phyloP scores from a whole-genome alignment of 1,284 basidiomycete species.

The Anthracocystis setariae region DNA sequence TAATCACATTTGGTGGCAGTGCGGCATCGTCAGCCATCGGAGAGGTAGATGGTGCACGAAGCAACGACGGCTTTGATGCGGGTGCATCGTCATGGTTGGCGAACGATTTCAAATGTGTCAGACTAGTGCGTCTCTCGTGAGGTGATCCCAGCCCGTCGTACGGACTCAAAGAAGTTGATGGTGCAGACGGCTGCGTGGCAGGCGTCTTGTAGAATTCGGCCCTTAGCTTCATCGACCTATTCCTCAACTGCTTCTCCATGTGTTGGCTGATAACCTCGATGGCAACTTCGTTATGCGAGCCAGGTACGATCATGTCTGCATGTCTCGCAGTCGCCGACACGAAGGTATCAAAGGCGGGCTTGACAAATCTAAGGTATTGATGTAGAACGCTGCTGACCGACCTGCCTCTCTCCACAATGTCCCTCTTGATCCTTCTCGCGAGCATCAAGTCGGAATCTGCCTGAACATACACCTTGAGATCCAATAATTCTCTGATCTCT shows the following conservation, averaged over 20 bases:
- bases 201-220: slow-evolving; percentile 54
- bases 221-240: slow-evolving; percentile 42
- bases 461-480: slow-evolving; percentile 78
- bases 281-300: slow-evolving; percentile 71
- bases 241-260: slow-evolving; percentile 79
- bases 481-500: slow-evolving; percentile 80
- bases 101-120: slow-evolving; percentile 17
- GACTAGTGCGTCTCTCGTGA: slow-evolving; percentile 26
- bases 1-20: slow-evolving; percentile 72
- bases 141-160: slow-evolving; percentile 32
- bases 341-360: slow-evolving; percentile 89
- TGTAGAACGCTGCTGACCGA: slow-evolving; percentile 86
- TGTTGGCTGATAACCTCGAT: slow-evolving; percentile 94
- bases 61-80: slow-evolving; percentile 8
- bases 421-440: slow-evolving; percentile 86
- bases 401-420: slow-evolving; percentile 86
- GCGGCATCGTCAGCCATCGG: slow-evolving; percentile 24
- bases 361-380: slow-evolving; percentile 90
- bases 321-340: slow-evolving; percentile 86
- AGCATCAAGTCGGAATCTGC: slow-evolving; percentile 98
- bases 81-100: slow-evolving; percentile 21
- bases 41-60: slow-evolving; percentile 10
- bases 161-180: neutral
- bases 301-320: slow-evolving; percentile 74
- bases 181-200: slow-evolving; percentile 16